Evolutionary conservation across 768 basidiomycete species (phyloP).

Genomic region (Hydnomerulius pinastri): DNA sequence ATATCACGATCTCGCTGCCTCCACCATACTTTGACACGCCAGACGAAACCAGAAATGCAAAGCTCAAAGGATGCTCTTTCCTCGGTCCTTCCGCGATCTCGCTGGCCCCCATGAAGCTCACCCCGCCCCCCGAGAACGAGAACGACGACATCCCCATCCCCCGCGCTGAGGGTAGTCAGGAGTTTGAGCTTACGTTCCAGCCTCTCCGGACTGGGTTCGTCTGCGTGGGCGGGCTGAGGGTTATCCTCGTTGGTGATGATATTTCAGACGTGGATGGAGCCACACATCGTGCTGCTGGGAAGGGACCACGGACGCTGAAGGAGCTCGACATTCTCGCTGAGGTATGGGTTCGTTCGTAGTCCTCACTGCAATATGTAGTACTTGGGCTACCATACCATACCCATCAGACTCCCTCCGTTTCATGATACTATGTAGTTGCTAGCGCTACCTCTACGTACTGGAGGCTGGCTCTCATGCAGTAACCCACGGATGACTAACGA

Average conservation of each 20-base stretch:
- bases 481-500: constrained; percentile 89
- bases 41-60: constrained; percentile 36
- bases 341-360: constrained; percentile 55
- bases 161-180: constrained; percentile 45
- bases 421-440: no score
- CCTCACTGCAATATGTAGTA: not conserved
- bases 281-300: constrained; percentile 26
- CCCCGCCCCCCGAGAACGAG: constrained; percentile 6
- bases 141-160: constrained; percentile 11
- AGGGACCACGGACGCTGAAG: constrained; percentile 53
- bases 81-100: constrained; percentile 54
- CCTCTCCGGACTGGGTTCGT: constrained; percentile 61
- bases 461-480: constrained; percentile 29
- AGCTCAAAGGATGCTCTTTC: constrained; percentile 40
- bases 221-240: constrained; percentile 68
- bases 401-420: no score
- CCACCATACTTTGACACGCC: constrained; percentile 47
- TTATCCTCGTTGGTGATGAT: constrained; percentile 63
- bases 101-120: constrained; percentile 45
- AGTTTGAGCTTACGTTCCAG: constrained; percentile 67
- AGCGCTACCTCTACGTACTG: not conserved
- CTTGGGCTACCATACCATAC: constrained; percentile 4
- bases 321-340: constrained; percentile 76
- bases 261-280: constrained; percentile 35
- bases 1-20: constrained; percentile 35